Evolutionary conservation across 345 rosid species (phyloP).

Genomic region (Eucalyptus albens): DNA sequence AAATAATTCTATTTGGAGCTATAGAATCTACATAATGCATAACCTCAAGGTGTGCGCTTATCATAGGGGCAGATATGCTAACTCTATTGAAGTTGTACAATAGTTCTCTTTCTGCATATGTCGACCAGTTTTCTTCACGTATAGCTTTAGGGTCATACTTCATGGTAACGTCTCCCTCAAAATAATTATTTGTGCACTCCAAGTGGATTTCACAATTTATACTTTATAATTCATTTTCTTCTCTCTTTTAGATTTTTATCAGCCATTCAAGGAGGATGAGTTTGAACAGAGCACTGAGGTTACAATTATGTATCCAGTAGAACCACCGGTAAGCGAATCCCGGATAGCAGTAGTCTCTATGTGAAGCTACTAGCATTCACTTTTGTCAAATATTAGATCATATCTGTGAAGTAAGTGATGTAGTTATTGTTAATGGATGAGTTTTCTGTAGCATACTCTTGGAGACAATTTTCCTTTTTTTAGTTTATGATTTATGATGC

Average conservation of each 20-base stretch:
- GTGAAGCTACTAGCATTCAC: background rate
- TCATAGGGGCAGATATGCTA: background rate
- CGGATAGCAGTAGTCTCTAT: background rate
- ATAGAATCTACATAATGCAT: background rate
- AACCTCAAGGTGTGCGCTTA: background rate
- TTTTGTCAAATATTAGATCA: background rate
- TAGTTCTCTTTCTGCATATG: background rate
- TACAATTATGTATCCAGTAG: constrained; percentile 65
- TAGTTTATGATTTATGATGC: background rate
- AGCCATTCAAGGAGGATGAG: constrained; percentile 85
- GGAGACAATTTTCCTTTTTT: background rate
- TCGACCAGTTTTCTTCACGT: background rate
- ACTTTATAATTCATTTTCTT: background rate
- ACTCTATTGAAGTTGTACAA: background rate
- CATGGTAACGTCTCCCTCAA: background rate
- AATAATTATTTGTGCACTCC: background rate
- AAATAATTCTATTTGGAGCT: background rate
- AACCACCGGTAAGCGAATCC: constrained; percentile 60
- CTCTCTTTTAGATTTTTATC: constrained; percentile 54
- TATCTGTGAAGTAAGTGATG: background rate
- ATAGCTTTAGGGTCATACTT: background rate
- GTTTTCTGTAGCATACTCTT: background rate
- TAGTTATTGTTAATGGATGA: background rate
- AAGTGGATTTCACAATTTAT: background rate
- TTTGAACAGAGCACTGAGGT: constrained; percentile 86